Evolutionary conservation across 805 yeast genomes (phyloP), one percentile per base, ranked within the genome.

Genomic region (Saturnispora diversa): DNA sequence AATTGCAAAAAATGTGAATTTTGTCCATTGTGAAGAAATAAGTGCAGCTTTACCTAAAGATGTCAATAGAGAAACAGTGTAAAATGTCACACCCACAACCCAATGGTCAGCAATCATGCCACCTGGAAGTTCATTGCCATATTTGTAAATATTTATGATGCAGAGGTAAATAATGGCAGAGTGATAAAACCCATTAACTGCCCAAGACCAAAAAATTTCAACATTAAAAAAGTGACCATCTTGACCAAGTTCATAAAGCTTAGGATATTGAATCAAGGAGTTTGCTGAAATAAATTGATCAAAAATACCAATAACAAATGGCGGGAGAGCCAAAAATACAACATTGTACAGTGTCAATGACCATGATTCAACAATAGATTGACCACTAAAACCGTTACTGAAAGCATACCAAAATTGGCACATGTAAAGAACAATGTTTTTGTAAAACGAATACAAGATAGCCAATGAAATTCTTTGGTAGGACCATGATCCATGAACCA

Each of bases 401-500:
- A 92, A 92, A 16, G 90, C 97, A 61, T 74, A 92, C 98, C 98
- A 92, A 61, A 92, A 92, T 64, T 92, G 98, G 3, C 97, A 86
- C 95, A 92, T 84, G 63, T 90, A 94, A 43, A 92, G 71, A 2
- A 96, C 86, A 55, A 92, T 84, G 56, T 92, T 92, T 64, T 92
- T 92, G 75, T 92, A 92, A 55, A 92, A 92, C 0, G 97, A 87
- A 59, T 90, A 92, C 45, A 92, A 69, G 49, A 92, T 90, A 1
- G 97, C 96, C 51, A 81, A 80, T 11, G 95, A 82, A 40, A 90
- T 79, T 57, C 99, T 76, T 58, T 88, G 97, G 58, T 92, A 92
- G 31, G 95, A 85, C 99, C 99, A 92, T 7, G 95, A 66, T 2
- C 99, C 99, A 60, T 92, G 99, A 9, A 92, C 98, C 33, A 92